A percentile compares a stretch with the other conserved stretches of the same genome.
phyloP scores from a whole-genome alignment of 2,329 filamentous ascomycete genomes.

The Helicocarpus griseus region DNA sequence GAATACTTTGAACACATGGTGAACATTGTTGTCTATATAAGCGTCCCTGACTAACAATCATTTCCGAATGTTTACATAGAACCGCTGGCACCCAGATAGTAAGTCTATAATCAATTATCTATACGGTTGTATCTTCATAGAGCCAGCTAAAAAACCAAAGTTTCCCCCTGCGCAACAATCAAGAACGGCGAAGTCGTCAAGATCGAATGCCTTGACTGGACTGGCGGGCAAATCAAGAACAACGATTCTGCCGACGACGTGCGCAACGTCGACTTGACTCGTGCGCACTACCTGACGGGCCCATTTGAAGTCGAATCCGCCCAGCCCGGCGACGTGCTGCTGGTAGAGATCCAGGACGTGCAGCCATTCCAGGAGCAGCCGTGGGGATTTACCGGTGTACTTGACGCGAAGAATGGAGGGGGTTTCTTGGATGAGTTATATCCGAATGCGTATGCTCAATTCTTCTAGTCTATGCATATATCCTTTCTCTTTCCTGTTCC shows the following conservation, averaged over 20 bases:
- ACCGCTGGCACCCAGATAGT: slow-evolving; percentile 91
- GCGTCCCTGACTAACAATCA: slow-evolving; percentile 5
- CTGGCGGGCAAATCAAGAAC: slow-evolving; percentile 70
- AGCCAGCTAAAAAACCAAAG: slow-evolving; percentile 35
- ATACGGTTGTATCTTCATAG: neutral
- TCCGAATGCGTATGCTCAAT: slow-evolving; percentile 56
- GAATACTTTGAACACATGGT: too few relatives aligned
- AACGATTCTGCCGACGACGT: slow-evolving; percentile 86
- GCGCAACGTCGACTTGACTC: slow-evolving; percentile 71
- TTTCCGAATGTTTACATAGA: slow-evolving; percentile 46
- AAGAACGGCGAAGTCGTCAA: slow-evolving; percentile 81
- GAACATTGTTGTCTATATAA: too few relatives aligned
- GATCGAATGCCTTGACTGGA: slow-evolving; percentile 85
- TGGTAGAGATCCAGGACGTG: slow-evolving; percentile 88
- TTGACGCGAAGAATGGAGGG: slow-evolving; percentile 71
- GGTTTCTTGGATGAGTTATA: slow-evolving; percentile 85
- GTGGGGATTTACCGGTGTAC: slow-evolving; percentile 85
- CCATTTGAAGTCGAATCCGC: slow-evolving; percentile 81
- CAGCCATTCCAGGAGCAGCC: slow-evolving; percentile 77
- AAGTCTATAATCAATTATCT: slow-evolving; percentile 20
- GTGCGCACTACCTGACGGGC: slow-evolving; percentile 78
- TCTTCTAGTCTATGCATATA: neutral
- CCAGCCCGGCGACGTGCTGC: slow-evolving; percentile 71
- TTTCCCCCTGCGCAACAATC: slow-evolving; percentile 64
- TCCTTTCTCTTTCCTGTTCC: neutral